Base-by-base conservation (phyloP, 176 grass and related monocot genomes). In the Paspalum vaginatum region DNA sequence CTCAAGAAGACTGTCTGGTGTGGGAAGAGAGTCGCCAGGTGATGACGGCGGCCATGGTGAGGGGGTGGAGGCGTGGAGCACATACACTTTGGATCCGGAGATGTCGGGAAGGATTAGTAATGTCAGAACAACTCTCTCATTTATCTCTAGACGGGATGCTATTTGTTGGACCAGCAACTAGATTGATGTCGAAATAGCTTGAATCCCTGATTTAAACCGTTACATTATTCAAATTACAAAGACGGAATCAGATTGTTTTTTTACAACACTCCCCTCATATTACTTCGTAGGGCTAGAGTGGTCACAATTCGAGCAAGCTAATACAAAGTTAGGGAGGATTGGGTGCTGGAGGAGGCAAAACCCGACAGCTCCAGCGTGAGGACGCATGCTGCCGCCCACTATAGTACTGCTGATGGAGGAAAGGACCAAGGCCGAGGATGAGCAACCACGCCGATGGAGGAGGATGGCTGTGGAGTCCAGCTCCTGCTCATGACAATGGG, bases 51-150 rank as follows among this genome's bases (percentile, higher is more conserved):
- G 84, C 96, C 24, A 90, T 93, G 37, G 92, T 93, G 90, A 89
- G 96, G 82, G 96, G 96, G n/a, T n/a, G n/a, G n/a, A n/a, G n/a
- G n/a, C n/a, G 2, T 98, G 96, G 96, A 91, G 53, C 75, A 93
- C 92, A 48, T 98, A 95, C 77, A 95, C 75, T 98, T 98, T 27
- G 61, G 83, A 68, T 95, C 83, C 86, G 88, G 77, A 80, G 86
- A 98, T 24, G 70, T 98, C 53, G 76, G 86, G 47, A 56, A 87
- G 11, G 92, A 95, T 80, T 93, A 92, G 96, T 91, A 90, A 82
- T 91, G 96, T 95, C 84, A 91, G 84, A 61, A 38, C 65, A 44
- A 18, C 0, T 54, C 4, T 77, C 76, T 56, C 1, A 0, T 24
- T 73, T 56, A 43, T 66, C 65, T 44, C 38, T 15, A 49, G 25